Conservation (phyloP, 2,329 filamentous ascomycete species). For the Lachnellula hyalina region DNA sequence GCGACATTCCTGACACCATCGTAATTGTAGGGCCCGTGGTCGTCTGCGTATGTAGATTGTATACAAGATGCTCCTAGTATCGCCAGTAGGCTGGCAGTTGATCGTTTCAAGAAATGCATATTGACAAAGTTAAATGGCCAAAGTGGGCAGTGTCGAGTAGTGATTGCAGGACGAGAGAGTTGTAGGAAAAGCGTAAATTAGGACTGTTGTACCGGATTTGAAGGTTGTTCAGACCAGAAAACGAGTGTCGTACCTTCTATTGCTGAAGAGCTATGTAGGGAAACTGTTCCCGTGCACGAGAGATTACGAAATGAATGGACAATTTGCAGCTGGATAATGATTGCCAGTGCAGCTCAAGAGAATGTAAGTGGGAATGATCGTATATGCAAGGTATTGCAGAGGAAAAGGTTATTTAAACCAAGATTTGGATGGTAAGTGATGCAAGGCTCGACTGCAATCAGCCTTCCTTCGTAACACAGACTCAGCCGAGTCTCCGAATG, state of each 20-base stretch:
- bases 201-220: neutral
- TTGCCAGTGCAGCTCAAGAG: neutral
- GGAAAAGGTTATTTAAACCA: neutral
- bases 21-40: constrained; percentile 15
- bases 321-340: neutral
- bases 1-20: neutral
- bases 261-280: neutral
- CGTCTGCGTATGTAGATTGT: constrained; percentile 11
- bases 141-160: neutral
- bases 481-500: too few relatives aligned
- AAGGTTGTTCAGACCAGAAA: neutral
- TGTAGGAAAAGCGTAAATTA: neutral
- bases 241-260: neutral
- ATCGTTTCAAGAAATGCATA: neutral
- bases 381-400: neutral
- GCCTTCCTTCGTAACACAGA: too few relatives aligned
- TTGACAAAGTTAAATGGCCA: neutral
- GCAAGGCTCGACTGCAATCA: too few relatives aligned
- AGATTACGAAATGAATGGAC: neutral
- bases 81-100: neutral
- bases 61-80: neutral
- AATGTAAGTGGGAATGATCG: neutral
- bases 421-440: too few relatives aligned
- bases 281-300: neutral
- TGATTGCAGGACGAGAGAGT: neutral